These are phyloP conservation scores for Fusarium succisae DNA, from an alignment of 2,329 filamentous ascomycete species.

Conservation along the genomic window DNA sequence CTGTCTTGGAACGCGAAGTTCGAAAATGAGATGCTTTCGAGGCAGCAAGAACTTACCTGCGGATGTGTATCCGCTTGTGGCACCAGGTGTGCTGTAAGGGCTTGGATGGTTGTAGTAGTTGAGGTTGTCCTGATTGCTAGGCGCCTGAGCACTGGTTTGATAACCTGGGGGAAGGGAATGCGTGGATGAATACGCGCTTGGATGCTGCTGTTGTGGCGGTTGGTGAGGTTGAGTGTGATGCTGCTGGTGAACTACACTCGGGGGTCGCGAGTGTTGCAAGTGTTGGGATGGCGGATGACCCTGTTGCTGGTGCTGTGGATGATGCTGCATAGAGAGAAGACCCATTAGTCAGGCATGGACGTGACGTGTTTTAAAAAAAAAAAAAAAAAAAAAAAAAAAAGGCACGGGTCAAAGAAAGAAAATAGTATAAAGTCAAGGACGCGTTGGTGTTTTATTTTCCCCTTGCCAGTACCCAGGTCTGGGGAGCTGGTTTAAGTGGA, in stretches of 20 bases:
- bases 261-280: slow-evolving; percentile 76
- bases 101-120: slow-evolving; percentile 82
- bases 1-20: slow-evolving; percentile 8
- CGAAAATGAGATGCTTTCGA: background rate
- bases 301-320: slow-evolving; percentile 77
- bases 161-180: slow-evolving; percentile 75
- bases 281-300: slow-evolving; percentile 74
- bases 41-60: slow-evolving; percentile 70
- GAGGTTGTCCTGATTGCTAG: slow-evolving; percentile 70
- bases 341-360: slow-evolving; percentile 63
- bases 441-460: slow-evolving; percentile 62
- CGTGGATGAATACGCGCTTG: slow-evolving; percentile 73
- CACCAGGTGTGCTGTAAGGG: slow-evolving; percentile 84
- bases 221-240: slow-evolving; percentile 73
- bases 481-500: slow-evolving; percentile 52
- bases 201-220: slow-evolving; percentile 68
- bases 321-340: slow-evolving; percentile 76
- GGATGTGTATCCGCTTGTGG: slow-evolving; percentile 85
- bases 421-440: slow-evolving; percentile 54
- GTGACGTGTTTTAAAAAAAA: slow-evolving; percentile 14
- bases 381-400: slow-evolving; percentile 32
- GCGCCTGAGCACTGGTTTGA: slow-evolving; percentile 70
- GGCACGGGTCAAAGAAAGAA: slow-evolving; percentile 46
- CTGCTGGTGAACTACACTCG: slow-evolving; percentile 78
- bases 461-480: slow-evolving; percentile 58